These are phyloP conservation scores for Parathielavia appendiculata DNA, from an alignment of 495 filamentous ascomycete species.

Conservation along the genomic window DNA sequence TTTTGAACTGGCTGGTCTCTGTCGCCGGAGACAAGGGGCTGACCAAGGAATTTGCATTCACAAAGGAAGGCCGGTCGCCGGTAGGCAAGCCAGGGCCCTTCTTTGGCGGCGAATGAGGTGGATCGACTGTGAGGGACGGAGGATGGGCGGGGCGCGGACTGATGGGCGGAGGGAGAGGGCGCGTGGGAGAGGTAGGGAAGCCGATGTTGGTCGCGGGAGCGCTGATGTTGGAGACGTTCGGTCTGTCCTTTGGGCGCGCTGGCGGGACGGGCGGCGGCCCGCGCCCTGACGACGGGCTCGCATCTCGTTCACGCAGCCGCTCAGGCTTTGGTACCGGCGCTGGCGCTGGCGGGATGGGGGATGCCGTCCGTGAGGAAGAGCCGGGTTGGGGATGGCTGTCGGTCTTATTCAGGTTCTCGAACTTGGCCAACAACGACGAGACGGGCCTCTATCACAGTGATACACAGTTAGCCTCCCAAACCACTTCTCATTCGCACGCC, in stretches of 20 bases:
- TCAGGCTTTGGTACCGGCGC: conserved; percentile 30
- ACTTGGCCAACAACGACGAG: conserved; percentile 86
- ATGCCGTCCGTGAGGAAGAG: conserved; percentile 33
- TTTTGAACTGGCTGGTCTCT: conserved; percentile 48
- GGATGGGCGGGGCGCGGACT: conserved; percentile 53
- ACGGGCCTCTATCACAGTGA: conserved; percentile 61
- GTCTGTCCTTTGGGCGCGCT: conserved; percentile 38
- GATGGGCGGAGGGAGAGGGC: conserved; percentile 30
- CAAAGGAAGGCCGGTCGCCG: conserved; percentile 37
- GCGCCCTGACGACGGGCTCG: conserved; percentile 41
- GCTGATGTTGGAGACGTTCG: conserved; percentile 23
- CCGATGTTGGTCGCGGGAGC: conserved; percentile 21
- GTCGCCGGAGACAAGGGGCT: conserved; percentile 46
- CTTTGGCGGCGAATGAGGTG: conserved; percentile 69
- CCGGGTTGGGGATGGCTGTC: conserved; percentile 33
- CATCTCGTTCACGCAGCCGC: conserved; percentile 44
- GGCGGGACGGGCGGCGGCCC: conserved; percentile 51
- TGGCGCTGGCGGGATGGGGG: conserved; percentile 26
- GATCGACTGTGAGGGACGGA: conserved; percentile 66
- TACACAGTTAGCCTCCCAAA: conserved; percentile 24
- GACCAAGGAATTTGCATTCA: conserved; percentile 46
- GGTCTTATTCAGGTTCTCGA: conserved; percentile 73
- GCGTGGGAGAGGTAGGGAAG: conserved; percentile 27
- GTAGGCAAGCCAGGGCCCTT: conserved; percentile 33
- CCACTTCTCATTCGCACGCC: background rate